A percentile compares a stretch with the other conserved stretches of the same genome.
Conservation (phyloP, 768 basidiomycete genomes). For the Pseudohyphozyma bogoriensis region DNA sequence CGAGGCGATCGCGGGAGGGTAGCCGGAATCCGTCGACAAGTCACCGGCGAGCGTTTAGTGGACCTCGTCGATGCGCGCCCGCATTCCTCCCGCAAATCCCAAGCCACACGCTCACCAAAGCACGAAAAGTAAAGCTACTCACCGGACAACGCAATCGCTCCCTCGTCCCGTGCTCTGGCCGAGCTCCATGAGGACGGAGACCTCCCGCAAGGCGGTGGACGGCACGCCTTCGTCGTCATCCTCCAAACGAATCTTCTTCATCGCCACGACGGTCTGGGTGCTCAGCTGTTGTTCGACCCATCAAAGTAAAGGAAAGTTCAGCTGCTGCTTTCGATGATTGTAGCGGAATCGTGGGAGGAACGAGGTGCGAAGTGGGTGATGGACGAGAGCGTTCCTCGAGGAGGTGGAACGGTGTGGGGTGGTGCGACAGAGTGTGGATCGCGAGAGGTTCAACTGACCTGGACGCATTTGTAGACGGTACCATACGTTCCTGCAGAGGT, state of each 20-base stretch:
- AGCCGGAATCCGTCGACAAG: too few species aligned
- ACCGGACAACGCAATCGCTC: constrained; percentile 63
- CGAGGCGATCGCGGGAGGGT: too few species aligned
- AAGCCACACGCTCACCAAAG: too few species aligned
- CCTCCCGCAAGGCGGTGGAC: constrained; percentile 91
- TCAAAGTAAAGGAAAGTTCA: too few species aligned
- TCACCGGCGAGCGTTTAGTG: too few species aligned
- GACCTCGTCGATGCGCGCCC: too few species aligned
- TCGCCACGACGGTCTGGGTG: constrained; percentile 71
- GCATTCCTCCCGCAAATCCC: too few species aligned
- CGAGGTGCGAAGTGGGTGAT: not conserved
- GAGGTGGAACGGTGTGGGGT: not conserved
- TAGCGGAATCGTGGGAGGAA: not conserved
- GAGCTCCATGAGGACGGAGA: constrained; percentile 88
- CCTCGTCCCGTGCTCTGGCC: constrained; percentile 55
- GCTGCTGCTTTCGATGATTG: too few species aligned
- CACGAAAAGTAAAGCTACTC: constrained; percentile 21
- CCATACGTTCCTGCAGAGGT: not conserved
- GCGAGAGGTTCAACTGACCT: not conserved
- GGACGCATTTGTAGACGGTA: not conserved
- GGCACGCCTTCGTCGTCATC: constrained; percentile 98
- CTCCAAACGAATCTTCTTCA: constrained; percentile 96
- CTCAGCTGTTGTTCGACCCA: too few species aligned
- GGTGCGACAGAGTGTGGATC: not conserved
- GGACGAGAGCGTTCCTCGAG: too few species aligned